Evolutionary conservation across 2,329 filamentous ascomycete genomes (phyloP), one percentile per base, ranked within the genome.

Genomic region (Aspergillus pseudoglaucus): DNA sequence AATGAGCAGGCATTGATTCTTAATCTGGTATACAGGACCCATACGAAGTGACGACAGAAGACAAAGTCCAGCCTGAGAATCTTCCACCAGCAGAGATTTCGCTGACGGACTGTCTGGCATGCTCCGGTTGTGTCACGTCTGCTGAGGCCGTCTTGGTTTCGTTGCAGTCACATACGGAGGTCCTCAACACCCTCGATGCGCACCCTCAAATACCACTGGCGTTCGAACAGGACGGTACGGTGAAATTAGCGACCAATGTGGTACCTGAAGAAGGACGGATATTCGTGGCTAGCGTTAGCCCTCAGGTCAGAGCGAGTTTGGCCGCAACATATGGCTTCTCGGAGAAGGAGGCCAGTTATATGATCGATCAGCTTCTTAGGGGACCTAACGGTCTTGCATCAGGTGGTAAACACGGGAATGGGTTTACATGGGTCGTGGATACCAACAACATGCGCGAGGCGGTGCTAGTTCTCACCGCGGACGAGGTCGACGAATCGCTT

Each of bases 111-210:
- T 98, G 93, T 63, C 84, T 98, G 44, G 93, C 93, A 45, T 98
- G 93, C 70, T 96, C 93, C 8, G 93, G 93, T 46, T 98, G 93
- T 68, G 93, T 98, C 45, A 98, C 93, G 17, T 95, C 90, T 5
- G 93, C 93, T 42, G 93, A 98, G 72, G 93, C 93, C 14, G 88
- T 98, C n/a, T 81, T 98, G 38, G 90, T 98, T 45, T 93, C 88
- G 49, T 73, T 98, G 47, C 93, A 98, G 70, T 95, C 88, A 57
- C 93, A 98, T 68, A 82, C 84, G 33, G 93, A 98, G 70, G 90
- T 98, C 6, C 76, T 98, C 43, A 81, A 80, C 50, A 85, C 87
- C 4, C 79, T 98, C 27, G 89, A 96, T 64, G 75, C 81, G 4
- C 67, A 77, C 51, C 68, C 68, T 3, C 72, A 75, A 46, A 60